Conservation (phyloP, 2,329 filamentous ascomycete genomes). For the Diaporthe sp. region DNA sequence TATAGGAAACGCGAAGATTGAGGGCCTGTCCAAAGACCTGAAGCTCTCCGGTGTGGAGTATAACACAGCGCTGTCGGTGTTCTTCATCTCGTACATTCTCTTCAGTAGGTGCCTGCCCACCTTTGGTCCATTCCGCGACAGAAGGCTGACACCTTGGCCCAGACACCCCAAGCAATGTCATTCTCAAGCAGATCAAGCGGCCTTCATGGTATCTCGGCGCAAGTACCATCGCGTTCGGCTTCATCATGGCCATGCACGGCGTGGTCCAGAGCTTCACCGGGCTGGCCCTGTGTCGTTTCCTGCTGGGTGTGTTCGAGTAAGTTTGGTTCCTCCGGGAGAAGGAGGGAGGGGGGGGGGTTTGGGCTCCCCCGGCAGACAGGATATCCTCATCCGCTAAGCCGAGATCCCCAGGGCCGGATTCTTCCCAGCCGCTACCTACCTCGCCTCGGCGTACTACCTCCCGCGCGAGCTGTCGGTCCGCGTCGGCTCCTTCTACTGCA, state of each 20-base stretch:
- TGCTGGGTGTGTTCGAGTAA: conserved; percentile 60
- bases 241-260: conserved; percentile 55
- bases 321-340: background rate
- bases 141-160: background rate
- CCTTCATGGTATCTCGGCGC: conserved; percentile 21
- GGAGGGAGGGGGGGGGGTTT: too few species aligned
- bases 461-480: conserved; percentile 16
- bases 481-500: conserved; percentile 57
- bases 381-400: conserved; percentile 45
- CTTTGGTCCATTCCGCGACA: background rate
- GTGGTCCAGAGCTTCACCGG: conserved; percentile 57
- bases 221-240: conserved; percentile 60
- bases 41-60: conserved; percentile 54
- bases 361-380: too few species aligned
- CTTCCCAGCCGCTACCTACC: conserved; percentile 52
- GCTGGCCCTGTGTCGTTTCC: conserved; percentile 58
- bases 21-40: conserved; percentile 60
- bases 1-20: conserved; percentile 64
- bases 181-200: conserved; percentile 20
- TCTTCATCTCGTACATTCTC: conserved; percentile 26
- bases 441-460: conserved; percentile 18
- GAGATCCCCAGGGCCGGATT: conserved; percentile 67
- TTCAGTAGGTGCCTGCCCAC: background rate
- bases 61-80: conserved; percentile 52
- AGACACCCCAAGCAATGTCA: conserved; percentile 26